Evolutionary conservation across 176 grass and related monocot species (phyloP).

Genomic region (Cenchrus fungigraminus): DNA sequence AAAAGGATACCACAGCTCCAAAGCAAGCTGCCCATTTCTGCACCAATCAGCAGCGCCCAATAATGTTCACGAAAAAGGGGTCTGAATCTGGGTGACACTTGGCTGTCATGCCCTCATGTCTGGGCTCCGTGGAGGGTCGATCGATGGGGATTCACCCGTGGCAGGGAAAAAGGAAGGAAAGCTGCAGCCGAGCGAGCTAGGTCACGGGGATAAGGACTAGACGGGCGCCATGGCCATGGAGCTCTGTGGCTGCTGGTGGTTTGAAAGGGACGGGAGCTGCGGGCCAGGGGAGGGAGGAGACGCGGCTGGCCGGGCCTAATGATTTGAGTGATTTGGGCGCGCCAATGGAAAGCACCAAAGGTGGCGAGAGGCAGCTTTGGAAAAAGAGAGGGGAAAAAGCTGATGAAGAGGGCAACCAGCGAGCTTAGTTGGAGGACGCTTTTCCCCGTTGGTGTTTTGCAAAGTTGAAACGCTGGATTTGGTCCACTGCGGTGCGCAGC

Average conservation of each 20-base stretch:
- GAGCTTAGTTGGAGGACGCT: slow-evolving; percentile 24
- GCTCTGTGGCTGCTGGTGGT: slow-evolving; percentile 18
- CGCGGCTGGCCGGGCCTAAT: slow-evolving; percentile 1
- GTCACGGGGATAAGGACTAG: slow-evolving; percentile 39
- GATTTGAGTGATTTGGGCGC: slow-evolving; percentile 32
- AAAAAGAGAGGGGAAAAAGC: slow-evolving; percentile 18
- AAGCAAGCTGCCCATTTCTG: neutral
- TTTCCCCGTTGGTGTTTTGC: slow-evolving; percentile 1
- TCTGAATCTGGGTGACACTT: slow-evolving; percentile 29
- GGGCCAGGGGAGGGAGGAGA: neutral
- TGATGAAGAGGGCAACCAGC: neutral
- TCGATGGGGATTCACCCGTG: slow-evolving; percentile 32
- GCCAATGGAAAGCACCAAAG: slow-evolving; percentile 37
- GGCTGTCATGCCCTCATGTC: slow-evolving; percentile 25
- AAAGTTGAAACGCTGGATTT: slow-evolving; percentile 24
- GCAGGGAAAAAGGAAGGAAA: neutral
- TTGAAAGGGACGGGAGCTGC: slow-evolving; percentile 25
- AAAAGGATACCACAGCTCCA: neutral
- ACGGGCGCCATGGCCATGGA: slow-evolving; percentile 26
- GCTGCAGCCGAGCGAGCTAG: slow-evolving; percentile 3
- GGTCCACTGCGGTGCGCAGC: neutral
- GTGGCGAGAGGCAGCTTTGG: slow-evolving; percentile 33
- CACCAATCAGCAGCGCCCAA: neutral
- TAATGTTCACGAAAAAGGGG: neutral
- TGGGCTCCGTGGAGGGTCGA: neutral